Base-by-base conservation (phyloP, 306 rosid genomes). In the Ziziphus jujuba region DNA sequence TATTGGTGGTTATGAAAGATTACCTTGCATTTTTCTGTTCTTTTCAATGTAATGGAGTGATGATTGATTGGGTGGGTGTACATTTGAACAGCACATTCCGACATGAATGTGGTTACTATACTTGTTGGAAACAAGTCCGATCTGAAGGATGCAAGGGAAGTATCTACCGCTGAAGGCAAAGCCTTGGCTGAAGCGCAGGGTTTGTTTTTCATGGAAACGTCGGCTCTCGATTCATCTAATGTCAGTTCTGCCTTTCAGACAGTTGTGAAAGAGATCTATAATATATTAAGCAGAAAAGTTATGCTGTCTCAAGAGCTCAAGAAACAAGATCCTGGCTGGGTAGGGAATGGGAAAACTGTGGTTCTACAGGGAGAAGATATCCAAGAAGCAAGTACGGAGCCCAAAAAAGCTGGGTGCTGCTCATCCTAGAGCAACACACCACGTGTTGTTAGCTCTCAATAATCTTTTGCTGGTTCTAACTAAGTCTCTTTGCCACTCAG, bases 61-160 rank as follows among this genome's bases (percentile, higher is more conserved):
- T 79, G 79, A 77, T 75, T 89, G 80, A 85, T 79, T 74, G 74
- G 76, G 79, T 60, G 75, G 78, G 28, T 85, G 63, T 84, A 45
- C 70, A 73, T 63, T 77, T 78, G 70, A 77, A 87, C 96, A 93
- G 98, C 95, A 86, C 98, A 93, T 72, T 93, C 96, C 31, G 97
- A 90, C 81, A 93, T 93, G 98, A 93, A 93, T 72, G 97, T 93
- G 49, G 97, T 90, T 35, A 88, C 95, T 1, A 88, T 93, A 76
- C 98, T 93, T 66, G 90, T 93, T 22, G 98, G 98, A 69, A 93
- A 93, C 89, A 93, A 93, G 76, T 87, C 91, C 31, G 98, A 93
- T 86, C 96, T 90, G 33, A 87, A 86, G 82, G 97, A 92, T 64
- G 90, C 95, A 31, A 87, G 98, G 88, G 97, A 93, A 78, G 98